Conservation (phyloP, 108 stramenopile species). For the Skeletonema potamos region DNA sequence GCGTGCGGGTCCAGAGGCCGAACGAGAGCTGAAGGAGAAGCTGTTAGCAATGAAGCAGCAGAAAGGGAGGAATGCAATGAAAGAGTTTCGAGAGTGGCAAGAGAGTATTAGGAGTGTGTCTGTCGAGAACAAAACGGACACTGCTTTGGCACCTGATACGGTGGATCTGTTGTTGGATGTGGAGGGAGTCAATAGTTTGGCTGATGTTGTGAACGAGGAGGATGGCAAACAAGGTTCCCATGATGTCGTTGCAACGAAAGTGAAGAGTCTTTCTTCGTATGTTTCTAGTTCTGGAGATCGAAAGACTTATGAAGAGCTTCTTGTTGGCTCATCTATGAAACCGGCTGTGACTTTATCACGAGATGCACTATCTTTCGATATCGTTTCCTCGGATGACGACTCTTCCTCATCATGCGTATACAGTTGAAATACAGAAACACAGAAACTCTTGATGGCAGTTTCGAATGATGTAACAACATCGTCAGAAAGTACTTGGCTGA, state of each 20-base stretch:
- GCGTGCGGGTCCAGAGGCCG: conserved; percentile 63
- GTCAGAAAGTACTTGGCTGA: too few relatives aligned
- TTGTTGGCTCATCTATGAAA: not conserved
- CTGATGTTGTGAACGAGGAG: not conserved
- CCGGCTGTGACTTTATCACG: not conserved
- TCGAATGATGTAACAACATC: too few relatives aligned
- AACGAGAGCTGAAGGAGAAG: conserved; percentile 32
- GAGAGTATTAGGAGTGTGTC: conserved; percentile 17
- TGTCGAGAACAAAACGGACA: not conserved
- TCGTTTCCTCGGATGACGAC: not conserved
- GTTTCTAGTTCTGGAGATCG: conserved; percentile 8
- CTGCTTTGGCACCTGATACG: not conserved
- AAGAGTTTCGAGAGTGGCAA: conserved; percentile 53
- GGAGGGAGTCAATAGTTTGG: not conserved
- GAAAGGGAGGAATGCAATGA: conserved; percentile 21
- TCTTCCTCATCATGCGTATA: too few relatives aligned
- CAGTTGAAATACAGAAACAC: too few relatives aligned
- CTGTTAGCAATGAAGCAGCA: conserved; percentile 33
- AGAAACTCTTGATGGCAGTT: too few relatives aligned
- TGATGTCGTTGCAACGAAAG: not conserved
- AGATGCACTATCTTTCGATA: not conserved
- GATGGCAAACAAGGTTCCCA: not conserved
- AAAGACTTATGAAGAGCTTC: conserved; percentile 11
- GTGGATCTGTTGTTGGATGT: not conserved
- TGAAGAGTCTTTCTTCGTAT: not conserved